Conservation (phyloP, 2,329 filamentous ascomycete species). For the Chrysoporthe puriensis region DNA sequence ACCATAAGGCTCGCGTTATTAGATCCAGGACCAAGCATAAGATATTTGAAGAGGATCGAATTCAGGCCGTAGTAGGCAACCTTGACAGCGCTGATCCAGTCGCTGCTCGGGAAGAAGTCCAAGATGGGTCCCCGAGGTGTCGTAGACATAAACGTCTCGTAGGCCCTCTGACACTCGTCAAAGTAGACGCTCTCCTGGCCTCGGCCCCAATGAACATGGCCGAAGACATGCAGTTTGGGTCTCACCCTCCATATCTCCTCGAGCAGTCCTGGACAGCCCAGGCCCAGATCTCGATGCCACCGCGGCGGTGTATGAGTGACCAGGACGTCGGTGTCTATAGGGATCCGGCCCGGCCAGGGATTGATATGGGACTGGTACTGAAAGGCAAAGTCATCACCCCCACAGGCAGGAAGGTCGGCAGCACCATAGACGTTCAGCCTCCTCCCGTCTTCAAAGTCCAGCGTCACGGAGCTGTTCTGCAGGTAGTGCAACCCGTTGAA, state of each 20-base stretch:
- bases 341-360: slow-evolving; percentile 74
- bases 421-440: slow-evolving; percentile 76
- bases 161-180: slow-evolving; percentile 72
- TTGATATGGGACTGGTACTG: slow-evolving; percentile 70
- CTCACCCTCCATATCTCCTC: slow-evolving; percentile 74
- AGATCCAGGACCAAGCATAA: slow-evolving; percentile 57
- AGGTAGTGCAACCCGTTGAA: slow-evolving; percentile 76
- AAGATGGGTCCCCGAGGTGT: slow-evolving; percentile 47
- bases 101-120: slow-evolving; percentile 48
- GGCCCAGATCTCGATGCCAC: slow-evolving; percentile 68
- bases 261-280: slow-evolving; percentile 74
- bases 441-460: slow-evolving; percentile 64
- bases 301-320: slow-evolving; percentile 82
- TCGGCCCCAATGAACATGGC: slow-evolving; percentile 79
- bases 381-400: slow-evolving; percentile 74
- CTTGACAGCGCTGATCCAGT: slow-evolving; percentile 51
- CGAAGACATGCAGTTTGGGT: slow-evolving; percentile 80
- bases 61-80: slow-evolving; percentile 51
- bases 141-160: slow-evolving; percentile 65
- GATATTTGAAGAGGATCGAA: slow-evolving; percentile 58
- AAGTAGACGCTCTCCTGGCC: slow-evolving; percentile 73
- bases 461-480: slow-evolving; percentile 66
- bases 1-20: slow-evolving; percentile 57
- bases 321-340: slow-evolving; percentile 74
- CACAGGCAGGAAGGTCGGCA: slow-evolving; percentile 77